Percentiles rank a stretch among this genome's conserved stretches.
Evolutionary conservation across 2,329 filamentous ascomycete genomes (phyloP).

Genomic region (Colletotrichum orbiculare): DNA sequence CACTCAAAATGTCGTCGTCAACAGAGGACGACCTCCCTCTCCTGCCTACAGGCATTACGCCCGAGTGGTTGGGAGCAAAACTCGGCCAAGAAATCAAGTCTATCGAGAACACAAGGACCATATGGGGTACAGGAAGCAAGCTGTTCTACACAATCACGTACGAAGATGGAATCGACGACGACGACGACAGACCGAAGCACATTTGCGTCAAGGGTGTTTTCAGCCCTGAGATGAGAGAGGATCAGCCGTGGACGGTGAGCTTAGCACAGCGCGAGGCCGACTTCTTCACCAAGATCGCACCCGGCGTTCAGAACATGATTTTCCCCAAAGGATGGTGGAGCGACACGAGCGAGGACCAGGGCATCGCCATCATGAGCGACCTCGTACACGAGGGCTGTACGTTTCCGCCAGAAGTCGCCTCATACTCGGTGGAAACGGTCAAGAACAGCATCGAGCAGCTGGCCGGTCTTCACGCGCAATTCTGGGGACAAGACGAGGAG

Average conservation of each 20-base stretch:
- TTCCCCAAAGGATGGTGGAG: slow-evolving; percentile 51
- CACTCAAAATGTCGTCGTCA: too few species aligned
- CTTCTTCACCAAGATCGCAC: slow-evolving; percentile 50
- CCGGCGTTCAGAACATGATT: slow-evolving; percentile 37
- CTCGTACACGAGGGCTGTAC: slow-evolving; percentile 45
- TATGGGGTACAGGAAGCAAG: slow-evolving; percentile 43
- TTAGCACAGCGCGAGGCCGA: slow-evolving; percentile 49
- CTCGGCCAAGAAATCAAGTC: slow-evolving; percentile 37
- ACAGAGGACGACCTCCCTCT: too few species aligned
- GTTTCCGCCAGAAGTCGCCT: slow-evolving; percentile 46
- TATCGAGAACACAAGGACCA: slow-evolving; percentile 40
- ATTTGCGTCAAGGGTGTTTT: slow-evolving; percentile 54
- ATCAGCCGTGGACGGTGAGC: slow-evolving; percentile 46
- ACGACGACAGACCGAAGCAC: slow-evolving; percentile 35
- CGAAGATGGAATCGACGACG: slow-evolving; percentile 37
- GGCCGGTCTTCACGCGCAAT: slow-evolving; percentile 52
- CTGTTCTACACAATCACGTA: slow-evolving; percentile 44
- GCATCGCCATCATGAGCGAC: slow-evolving; percentile 52
- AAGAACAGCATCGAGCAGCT: slow-evolving; percentile 52
- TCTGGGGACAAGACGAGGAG: slow-evolving; percentile 46
- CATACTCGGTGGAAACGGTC: slow-evolving; percentile 46
- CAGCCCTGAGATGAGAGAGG: slow-evolving; percentile 46
- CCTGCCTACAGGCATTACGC: slow-evolving; percentile 35
- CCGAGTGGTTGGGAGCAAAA: slow-evolving; percentile 39
- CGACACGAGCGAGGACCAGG: slow-evolving; percentile 48